These are phyloP conservation scores for Hypoxylon lenormandii DNA, from an alignment of 495 filamentous ascomycete species.

Conservation along the genomic window DNA sequence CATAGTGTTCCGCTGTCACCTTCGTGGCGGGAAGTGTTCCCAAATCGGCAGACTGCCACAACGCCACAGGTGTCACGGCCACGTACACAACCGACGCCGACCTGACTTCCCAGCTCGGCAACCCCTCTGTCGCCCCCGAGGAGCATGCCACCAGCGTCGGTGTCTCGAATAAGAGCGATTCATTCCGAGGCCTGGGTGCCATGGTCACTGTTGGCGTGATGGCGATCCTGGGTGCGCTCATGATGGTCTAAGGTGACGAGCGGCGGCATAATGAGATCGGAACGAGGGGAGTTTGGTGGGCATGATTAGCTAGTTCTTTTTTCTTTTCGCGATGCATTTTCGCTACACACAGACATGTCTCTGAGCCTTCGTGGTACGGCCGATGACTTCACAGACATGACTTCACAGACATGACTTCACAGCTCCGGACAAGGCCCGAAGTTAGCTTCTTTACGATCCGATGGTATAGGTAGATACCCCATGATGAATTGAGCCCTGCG, in stretches of 20 bases:
- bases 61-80: slow-evolving; percentile 55
- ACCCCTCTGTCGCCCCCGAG: slow-evolving; percentile 15
- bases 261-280: background rate
- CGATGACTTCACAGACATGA: background rate
- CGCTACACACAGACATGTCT: background rate
- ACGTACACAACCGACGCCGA: slow-evolving; percentile 52
- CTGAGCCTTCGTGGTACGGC: background rate
- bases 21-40: slow-evolving; percentile 59
- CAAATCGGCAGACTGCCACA: slow-evolving; percentile 54
- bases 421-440: slow-evolving; percentile 3
- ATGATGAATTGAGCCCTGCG: slow-evolving; percentile 20
- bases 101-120: slow-evolving; percentile 50
- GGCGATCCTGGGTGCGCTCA: slow-evolving; percentile 13
- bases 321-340: slow-evolving; percentile 8
- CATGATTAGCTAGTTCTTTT: background rate
- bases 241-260: slow-evolving; percentile 22
- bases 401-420: too few species aligned
- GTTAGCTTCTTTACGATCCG: slow-evolving; percentile 41
- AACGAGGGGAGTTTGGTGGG: background rate
- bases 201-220: slow-evolving; percentile 21
- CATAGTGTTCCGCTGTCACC: slow-evolving; percentile 64
- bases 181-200: slow-evolving; percentile 14
- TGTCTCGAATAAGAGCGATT: slow-evolving; percentile 20
- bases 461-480: slow-evolving; percentile 36
- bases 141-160: slow-evolving; percentile 15